Evolutionary conservation across 495 filamentous ascomycete species (phyloP).

Genomic region (Sordaria brevicollis): DNA sequence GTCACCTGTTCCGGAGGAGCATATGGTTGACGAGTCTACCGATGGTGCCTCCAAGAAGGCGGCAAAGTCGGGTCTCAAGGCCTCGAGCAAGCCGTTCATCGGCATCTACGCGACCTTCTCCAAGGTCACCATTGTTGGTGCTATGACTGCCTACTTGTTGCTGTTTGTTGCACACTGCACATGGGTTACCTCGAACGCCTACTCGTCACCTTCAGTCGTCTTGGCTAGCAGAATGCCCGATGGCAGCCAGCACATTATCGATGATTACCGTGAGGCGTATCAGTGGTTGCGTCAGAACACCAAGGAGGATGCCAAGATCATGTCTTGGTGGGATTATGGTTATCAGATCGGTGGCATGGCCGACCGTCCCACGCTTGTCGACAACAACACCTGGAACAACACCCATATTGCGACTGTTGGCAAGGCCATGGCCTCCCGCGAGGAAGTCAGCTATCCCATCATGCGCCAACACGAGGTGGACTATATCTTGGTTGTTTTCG

Average conservation of each 20-base stretch:
- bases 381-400: constrained; percentile 99
- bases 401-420: constrained; percentile 99
- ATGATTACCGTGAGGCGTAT: constrained; percentile 98
- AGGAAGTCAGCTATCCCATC: constrained; percentile 98
- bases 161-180: constrained; percentile 97
- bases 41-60: constrained; percentile 39
- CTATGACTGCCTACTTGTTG: constrained; percentile 69
- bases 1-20: constrained; percentile 39
- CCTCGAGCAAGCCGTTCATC: constrained; percentile 60
- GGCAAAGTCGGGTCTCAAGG: constrained; percentile 50
- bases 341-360: constrained; percentile 99
- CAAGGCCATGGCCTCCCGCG: constrained; percentile 95
- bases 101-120: constrained; percentile 78
- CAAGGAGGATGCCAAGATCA: constrained; percentile 87
- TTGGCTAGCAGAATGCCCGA: constrained; percentile 86
- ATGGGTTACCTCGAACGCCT: constrained; percentile 98
- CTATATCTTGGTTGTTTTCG: constrained; percentile 95
- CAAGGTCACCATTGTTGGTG: constrained; percentile 60
- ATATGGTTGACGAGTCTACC: constrained; percentile 36
- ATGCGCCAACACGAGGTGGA: constrained; percentile 97
- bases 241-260: constrained; percentile 96
- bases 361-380: constrained; percentile 90
- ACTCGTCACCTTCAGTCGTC: constrained; percentile 96
- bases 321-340: constrained; percentile 99
- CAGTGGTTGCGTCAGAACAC: constrained; percentile 99